Percentiles rank a stretch among this genome's conserved stretches.
phyloP scores from a whole-genome alignment of 2,329 filamentous ascomycete species.

The Diplodia corticola region DNA sequence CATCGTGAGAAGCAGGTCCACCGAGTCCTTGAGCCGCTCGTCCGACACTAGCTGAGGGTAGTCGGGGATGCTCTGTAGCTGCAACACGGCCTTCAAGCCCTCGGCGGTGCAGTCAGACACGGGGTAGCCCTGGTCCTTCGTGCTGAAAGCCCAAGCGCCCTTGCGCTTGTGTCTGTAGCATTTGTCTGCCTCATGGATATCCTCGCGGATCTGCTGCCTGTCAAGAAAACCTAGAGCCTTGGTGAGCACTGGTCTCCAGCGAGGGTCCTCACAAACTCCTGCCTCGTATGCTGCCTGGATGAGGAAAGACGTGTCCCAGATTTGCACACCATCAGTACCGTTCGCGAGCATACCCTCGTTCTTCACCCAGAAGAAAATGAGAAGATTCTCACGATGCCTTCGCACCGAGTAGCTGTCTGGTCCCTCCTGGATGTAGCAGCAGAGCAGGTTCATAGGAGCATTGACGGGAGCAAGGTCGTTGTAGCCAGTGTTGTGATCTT shows the following conservation, averaged over 20 bases:
- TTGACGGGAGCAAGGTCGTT: constrained; percentile 86
- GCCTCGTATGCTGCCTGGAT: constrained; percentile 81
- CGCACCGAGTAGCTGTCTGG: constrained; percentile 69
- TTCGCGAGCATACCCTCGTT: constrained; percentile 91
- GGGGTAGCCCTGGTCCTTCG: constrained; percentile 85
- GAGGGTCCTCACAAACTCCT: constrained; percentile 72
- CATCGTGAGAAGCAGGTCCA: constrained; percentile 88
- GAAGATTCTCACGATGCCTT: constrained; percentile 75
- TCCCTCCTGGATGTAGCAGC: constrained; percentile 82
- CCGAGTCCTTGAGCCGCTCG: constrained; percentile 77
- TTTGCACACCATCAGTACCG: constrained; percentile 96
- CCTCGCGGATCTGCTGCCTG: constrained; percentile 83
- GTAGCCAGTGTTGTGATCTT: constrained; percentile 91
- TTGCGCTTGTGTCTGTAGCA: constrained; percentile 91
- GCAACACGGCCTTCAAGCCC: constrained; percentile 80
- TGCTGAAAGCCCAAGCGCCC: constrained; percentile 96
- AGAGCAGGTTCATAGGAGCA: constrained; percentile 84
- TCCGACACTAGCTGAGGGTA: constrained; percentile 76
- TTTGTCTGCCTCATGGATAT: constrained; percentile 71
- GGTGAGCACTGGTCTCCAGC: constrained; percentile 79
- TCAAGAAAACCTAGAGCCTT: constrained; percentile 86
- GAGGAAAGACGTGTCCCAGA: constrained; percentile 91
- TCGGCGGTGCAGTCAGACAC: constrained; percentile 95
- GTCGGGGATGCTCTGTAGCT: constrained; percentile 75
- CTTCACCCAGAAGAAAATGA: constrained; percentile 91